Base-by-base conservation (phyloP, 306 rosid species). In the Vigna unguiculata region DNA sequence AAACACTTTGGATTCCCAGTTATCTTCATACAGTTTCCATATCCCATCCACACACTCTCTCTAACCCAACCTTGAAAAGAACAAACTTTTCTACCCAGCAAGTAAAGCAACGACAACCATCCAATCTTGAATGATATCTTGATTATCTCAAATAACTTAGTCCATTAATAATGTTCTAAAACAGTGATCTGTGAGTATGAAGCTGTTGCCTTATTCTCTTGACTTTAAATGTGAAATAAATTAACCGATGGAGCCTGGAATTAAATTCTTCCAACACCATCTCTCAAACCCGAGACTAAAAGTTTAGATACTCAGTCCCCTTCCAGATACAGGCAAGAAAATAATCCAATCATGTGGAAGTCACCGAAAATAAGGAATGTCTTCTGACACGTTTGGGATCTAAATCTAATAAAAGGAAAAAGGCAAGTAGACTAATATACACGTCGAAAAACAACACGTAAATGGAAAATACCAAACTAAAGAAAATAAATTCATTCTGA, bases 391-490 rank as follows among this genome's bases (percentile, higher is more conserved):
- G 28, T 58, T 67, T 30, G 25, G 46, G 53, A 71, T 69, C 69
- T 46, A 77, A 10, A 71, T 9, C 51, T 47, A 28, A 52, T 52
- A 41, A 48, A 28, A 8, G 14, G 8, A 36, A 20, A 28, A 36
- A 74, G 38, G 20, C 24, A 43, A 36, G 14, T 71, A 73, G 51
- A 71, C 49, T 48, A 36, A 72, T 22, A 46, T 0, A 32, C 24
- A 25, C 45, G 79, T 32, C 21, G 45, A 47, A 55, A 40, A 9
- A 69, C 14, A 46, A 16, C 36, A 74, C 43, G 49, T 57, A 38
- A 43, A 84, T 36, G 22, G 54, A 65, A 78, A 58, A 77, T 30
- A 38, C 9, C 28, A 63, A 48, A 80, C 34, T 40, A 20, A 10
- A 36, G 64, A 72, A 54, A 62, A 66, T 14, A 64, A 62, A 61